Conservation (phyloP, 176 grass and related monocot species). For the Aegilops umbellulata region DNA sequence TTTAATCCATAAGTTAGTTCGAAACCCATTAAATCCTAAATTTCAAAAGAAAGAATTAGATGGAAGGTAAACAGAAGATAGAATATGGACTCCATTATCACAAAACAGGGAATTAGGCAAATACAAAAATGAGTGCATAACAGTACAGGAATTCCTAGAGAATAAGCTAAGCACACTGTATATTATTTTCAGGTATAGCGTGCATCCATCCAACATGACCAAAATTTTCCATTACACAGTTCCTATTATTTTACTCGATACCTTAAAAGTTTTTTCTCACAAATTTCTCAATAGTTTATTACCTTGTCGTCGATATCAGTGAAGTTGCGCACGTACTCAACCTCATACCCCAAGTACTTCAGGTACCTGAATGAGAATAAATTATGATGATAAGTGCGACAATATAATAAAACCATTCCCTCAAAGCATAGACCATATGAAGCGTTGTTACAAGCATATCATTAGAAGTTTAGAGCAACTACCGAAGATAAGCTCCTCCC, state of each 20-base stretch:
- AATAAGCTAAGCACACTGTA: neutral
- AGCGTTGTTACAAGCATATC: no score
- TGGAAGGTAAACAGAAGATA: neutral
- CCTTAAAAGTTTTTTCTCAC: neutral
- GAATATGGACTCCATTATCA: no score
- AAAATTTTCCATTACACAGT: neutral
- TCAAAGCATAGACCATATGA: no score
- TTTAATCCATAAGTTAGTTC: neutral
- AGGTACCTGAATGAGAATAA: conserved; percentile 49
- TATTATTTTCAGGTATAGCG: neutral
- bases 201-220: neutral
- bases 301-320: conserved; percentile 98
- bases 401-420: neutral
- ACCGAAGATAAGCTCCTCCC: no score
- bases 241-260: neutral
- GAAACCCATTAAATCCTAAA: neutral
- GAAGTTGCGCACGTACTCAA: conserved; percentile 89
- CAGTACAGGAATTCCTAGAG: neutral
- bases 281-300: neutral
- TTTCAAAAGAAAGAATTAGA: neutral
- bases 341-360: conserved; percentile 73
- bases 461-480: no score
- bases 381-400: neutral
- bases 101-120: neutral
- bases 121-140: neutral